Evolutionary conservation across 306 rosid genomes (phyloP).

Genomic region (Begonia peltatifolia): DNA sequence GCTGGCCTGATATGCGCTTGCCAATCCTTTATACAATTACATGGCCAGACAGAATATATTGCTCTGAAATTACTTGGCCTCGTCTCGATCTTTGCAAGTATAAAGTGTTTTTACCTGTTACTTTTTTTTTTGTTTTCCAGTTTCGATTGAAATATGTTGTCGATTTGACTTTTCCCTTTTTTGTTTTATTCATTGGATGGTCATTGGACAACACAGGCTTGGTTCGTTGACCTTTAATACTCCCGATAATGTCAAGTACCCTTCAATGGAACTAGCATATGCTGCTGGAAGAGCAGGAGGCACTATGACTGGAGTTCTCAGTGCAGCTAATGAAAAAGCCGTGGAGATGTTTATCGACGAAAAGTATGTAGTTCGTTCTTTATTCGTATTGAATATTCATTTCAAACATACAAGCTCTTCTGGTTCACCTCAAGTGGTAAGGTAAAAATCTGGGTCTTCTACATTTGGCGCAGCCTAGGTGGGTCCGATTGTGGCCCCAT

Average conservation of each 20-base stretch:
- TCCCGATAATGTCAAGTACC: slow-evolving; percentile 90
- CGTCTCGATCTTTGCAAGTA: slow-evolving; percentile 99
- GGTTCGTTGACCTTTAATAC: slow-evolving; percentile 82
- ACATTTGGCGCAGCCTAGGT: too few species aligned
- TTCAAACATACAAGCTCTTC: too few species aligned
- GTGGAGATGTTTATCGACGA: slow-evolving; percentile 92
- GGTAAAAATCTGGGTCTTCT: too few species aligned
- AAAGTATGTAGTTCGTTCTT: slow-evolving; percentile 35
- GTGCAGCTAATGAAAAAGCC: slow-evolving; percentile 99
- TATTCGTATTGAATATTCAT: too few species aligned
- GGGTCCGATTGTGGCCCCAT: too few species aligned
- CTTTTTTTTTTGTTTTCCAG: too few species aligned
- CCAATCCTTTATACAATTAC: slow-evolving; percentile 96
- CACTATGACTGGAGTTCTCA: slow-evolving; percentile 97
- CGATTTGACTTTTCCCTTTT: too few species aligned
- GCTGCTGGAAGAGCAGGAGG: slow-evolving; percentile 99
- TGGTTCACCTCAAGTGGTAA: too few species aligned
- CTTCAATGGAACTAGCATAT: slow-evolving; percentile 92
- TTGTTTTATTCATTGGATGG: too few species aligned
- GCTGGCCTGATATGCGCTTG: slow-evolving; percentile 99
- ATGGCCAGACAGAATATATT: slow-evolving; percentile 90
- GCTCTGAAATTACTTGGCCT: slow-evolving; percentile 98
- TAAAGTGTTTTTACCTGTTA: slow-evolving; percentile 7
- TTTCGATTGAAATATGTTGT: too few species aligned
- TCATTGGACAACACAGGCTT: slow-evolving; percentile 51